Percentiles rank a stretch among this genome's conserved stretches.
Conservation (phyloP, 176 grass and related monocot species). For the Hordeum marinum region DNA sequence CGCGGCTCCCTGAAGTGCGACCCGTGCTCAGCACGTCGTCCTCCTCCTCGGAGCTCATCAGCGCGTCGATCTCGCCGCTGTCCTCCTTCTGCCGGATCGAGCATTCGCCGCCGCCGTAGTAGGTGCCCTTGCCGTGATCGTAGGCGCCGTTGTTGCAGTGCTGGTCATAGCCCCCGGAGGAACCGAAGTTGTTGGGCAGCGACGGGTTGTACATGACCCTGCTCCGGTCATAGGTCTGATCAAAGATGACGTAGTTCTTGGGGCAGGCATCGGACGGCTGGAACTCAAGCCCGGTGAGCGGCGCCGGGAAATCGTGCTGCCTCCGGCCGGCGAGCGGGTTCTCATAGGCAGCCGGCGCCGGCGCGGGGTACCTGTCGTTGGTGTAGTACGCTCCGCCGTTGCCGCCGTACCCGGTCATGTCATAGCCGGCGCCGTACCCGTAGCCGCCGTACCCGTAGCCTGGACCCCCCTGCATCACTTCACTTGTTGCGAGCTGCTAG, state of each 20-base stretch:
- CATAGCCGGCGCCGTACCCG: slow-evolving; percentile 34
- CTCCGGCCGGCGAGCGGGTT: slow-evolving; percentile 35
- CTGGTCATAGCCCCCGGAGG: slow-evolving; percentile 20
- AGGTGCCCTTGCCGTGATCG: slow-evolving; percentile 5
- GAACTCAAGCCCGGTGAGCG: slow-evolving; percentile 72
- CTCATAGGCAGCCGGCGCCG: neutral
- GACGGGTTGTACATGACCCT: slow-evolving; percentile 90
- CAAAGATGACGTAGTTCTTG: slow-evolving; percentile 92
- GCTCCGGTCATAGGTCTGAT: slow-evolving; percentile 74
- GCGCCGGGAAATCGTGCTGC: slow-evolving; percentile 60
- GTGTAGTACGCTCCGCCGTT: slow-evolving; percentile 26
- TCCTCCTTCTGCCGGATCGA: slow-evolving; percentile 62
- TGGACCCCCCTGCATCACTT: slow-evolving; percentile 50
- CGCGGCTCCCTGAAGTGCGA: slow-evolving; percentile 50
- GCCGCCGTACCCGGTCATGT: slow-evolving; percentile 24
- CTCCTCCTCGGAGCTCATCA: slow-evolving; percentile 68
- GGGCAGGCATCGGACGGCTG: slow-evolving; percentile 86
- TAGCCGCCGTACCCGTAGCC: slow-evolving; percentile 40
- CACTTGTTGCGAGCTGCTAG: too few relatives aligned
- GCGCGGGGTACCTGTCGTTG: slow-evolving; percentile 27
- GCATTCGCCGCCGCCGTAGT: neutral
- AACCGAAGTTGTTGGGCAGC: slow-evolving; percentile 54
- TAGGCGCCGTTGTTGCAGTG: neutral
- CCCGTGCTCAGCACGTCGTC: slow-evolving; percentile 86
- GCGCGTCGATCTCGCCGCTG: slow-evolving; percentile 73